Percentiles rank a stretch among this genome's conserved stretches.
Evolutionary conservation across 2,329 filamentous ascomycete species (phyloP).

Genomic region (Colletotrichum sp.): DNA sequence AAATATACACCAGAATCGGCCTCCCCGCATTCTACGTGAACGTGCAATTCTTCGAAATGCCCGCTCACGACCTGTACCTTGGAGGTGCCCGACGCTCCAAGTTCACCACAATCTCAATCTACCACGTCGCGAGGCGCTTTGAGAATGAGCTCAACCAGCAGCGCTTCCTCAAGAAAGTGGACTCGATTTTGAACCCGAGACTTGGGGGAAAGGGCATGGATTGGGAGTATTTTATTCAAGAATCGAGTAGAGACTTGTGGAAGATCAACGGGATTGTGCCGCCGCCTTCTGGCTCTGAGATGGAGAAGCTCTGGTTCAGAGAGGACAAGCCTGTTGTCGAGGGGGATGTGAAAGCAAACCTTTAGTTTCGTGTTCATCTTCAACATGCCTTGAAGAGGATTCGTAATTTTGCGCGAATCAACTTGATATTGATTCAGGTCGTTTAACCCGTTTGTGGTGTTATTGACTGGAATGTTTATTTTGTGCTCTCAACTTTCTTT

Average conservation of each 20-base stretch:
- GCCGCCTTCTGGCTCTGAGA: neutral
- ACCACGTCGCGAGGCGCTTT: neutral
- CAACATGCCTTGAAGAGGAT: neutral
- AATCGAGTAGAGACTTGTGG: neutral
- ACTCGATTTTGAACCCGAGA: neutral
- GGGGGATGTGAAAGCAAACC: conserved; percentile 27
- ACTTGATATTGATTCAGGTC: neutral
- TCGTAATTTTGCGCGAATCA: neutral
- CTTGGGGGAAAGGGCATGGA: neutral
- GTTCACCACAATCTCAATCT: neutral
- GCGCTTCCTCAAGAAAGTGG: neutral
- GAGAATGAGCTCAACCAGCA: neutral
- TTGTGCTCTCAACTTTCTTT: neutral
- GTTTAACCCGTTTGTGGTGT: neutral
- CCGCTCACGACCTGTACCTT: neutral
- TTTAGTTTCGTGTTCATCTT: neutral
- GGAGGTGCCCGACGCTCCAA: neutral
- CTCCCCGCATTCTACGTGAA: neutral
- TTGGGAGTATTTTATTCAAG: neutral
- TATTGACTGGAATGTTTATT: neutral
- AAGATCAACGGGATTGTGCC: neutral
- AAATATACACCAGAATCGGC: neutral
- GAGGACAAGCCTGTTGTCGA: conserved; percentile 40
- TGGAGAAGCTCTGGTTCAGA: neutral
- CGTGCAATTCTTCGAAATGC: neutral